Evolutionary conservation across 192 early-diverging fungal species (phyloP), one percentile per base, ranked within the genome.

Genomic region (Podila clonocystis): DNA sequence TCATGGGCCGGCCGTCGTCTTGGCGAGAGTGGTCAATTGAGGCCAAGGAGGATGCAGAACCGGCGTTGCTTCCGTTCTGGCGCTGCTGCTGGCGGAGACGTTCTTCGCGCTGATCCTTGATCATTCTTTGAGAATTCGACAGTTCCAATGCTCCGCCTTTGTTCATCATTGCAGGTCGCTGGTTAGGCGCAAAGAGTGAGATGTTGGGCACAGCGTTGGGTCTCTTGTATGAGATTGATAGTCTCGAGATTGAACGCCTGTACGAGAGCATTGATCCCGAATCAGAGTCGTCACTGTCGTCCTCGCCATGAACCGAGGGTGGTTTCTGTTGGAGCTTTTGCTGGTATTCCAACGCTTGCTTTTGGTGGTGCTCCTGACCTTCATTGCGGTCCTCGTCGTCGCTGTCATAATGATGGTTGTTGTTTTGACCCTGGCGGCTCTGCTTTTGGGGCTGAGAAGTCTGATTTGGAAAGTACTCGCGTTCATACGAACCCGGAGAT

Each of bases 171-270:
- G 52, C 52, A 55, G 52, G 52, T 9, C 52, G 52, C 24, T 55
- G 52, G 24, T 11, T 26, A 17, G 52, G 52, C 8, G 52, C 52
- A 8, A 55, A 55, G 74, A 60, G 28, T 57, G 67, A 22, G 74
- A 70, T 55, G 31, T 55, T 15, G 67, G 68, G 57, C 19, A 61
- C 45, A 20, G 58, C 75, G 12, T 62, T 68, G 8, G 75, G 59
- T 63, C 69, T n/a, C 28, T 69, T 80, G 33, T 80, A 80, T 0
- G 77, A 62, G 64, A 80, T 69, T 17, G 77, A 80, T 1, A 80
- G 48, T 31, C 71, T 33, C 5, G 72, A 70, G 41, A 80, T 80
- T 4, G 77, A 80, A 7, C 77, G 41, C n/a, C 67, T 59, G 22
- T 73, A 80, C 0, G 77, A 80, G 5, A 65, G 1, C n/a, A 80